phyloP scores from a whole-genome alignment of 1,284 basidiomycete species.

The Naganishia albida region DNA sequence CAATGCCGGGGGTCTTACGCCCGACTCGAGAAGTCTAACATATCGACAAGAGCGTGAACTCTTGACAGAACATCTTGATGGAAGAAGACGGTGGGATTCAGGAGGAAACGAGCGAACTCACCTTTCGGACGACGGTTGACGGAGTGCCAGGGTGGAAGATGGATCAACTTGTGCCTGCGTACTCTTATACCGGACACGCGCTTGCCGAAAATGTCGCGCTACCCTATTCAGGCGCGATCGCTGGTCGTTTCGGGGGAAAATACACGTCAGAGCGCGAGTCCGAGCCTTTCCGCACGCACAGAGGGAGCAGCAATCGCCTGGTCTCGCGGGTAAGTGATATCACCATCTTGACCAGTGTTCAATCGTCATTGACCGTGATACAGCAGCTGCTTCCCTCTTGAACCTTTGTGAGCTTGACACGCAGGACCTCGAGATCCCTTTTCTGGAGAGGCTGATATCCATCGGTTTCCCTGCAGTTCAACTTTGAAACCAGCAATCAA shows the following conservation, averaged over 20 bases:
- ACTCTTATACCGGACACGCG: slow-evolving; percentile 14
- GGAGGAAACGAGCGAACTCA: neutral
- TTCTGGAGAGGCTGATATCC: neutral
- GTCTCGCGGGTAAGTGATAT: slow-evolving; percentile 2
- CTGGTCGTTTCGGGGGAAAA: neutral
- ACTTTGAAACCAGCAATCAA: slow-evolving; percentile 19
- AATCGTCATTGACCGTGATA: too few species aligned
- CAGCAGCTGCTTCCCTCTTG: neutral
- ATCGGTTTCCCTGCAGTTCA: slow-evolving; percentile 6
- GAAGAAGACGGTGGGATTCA: slow-evolving; percentile 1
- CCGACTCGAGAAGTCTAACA: slow-evolving; percentile 33
- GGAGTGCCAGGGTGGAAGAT: neutral
- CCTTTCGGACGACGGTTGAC: neutral
- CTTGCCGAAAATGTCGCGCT: slow-evolving; percentile 10
- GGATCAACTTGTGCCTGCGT: neutral
- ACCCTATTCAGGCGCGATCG: slow-evolving; percentile 12
- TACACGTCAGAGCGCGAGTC: slow-evolving; percentile 11
- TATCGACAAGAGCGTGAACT: slow-evolving; percentile 28
- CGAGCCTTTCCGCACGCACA: slow-evolving; percentile 19
- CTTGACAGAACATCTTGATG: slow-evolving; percentile 25
- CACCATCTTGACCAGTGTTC: neutral
- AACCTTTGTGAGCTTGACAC: neutral
- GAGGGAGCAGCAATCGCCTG: neutral
- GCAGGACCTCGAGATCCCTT: neutral
- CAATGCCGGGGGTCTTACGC: slow-evolving; percentile 31